These are phyloP conservation scores for Cyclotella atomus DNA, from an alignment of 108 stramenopile species.

Conservation along the genomic window DNA sequence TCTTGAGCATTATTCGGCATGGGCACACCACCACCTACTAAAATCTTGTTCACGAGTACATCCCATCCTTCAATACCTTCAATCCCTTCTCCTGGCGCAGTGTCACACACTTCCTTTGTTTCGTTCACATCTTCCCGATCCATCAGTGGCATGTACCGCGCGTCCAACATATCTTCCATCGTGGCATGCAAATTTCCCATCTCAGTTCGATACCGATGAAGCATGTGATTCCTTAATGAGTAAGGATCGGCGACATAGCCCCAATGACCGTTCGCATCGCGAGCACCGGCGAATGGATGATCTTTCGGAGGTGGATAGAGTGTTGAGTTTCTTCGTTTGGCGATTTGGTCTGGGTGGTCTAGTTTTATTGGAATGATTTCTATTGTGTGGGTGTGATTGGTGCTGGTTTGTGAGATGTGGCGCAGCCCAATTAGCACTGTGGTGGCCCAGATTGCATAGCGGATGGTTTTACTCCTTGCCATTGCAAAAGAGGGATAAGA, in stretches of 20 bases:
- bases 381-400: no score
- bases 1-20: neutral
- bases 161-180: neutral
- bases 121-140: neutral
- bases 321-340: neutral
- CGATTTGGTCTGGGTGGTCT: neutral
- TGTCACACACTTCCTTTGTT: neutral
- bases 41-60: neutral
- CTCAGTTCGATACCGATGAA: neutral
- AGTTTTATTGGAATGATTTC: no score
- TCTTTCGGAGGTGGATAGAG: neutral
- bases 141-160: constrained; percentile 1
- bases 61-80: neutral
- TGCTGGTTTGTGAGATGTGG: no score
- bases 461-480: no score
- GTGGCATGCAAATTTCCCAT: neutral
- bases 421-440: no score
- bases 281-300: constrained; percentile 9
- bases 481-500: no score
- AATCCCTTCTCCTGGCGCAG: neutral
- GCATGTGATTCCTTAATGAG: neutral
- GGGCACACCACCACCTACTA: neutral
- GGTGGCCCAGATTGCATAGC: no score
- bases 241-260: constrained; percentile 1
- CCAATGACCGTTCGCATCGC: constrained; percentile 2